Conservation (phyloP, 495 filamentous ascomycete species). For the Articulospora tetracladia region DNA sequence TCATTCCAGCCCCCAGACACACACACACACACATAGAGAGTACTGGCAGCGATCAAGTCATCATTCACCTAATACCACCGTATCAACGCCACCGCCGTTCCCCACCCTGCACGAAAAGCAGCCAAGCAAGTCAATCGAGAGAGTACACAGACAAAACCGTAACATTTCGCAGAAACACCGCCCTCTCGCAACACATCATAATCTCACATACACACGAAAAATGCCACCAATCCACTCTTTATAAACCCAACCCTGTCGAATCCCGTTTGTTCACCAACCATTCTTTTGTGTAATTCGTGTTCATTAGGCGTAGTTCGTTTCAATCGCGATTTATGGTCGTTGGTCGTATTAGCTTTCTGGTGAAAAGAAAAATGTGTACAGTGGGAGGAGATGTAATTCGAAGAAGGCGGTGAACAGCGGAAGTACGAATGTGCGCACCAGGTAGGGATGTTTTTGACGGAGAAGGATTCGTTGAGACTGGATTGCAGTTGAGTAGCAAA, state of each 20-base stretch:
- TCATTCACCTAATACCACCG: not conserved
- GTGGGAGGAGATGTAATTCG: conserved; percentile 7
- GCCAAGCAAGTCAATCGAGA: conserved; percentile 15
- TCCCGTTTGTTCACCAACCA: not conserved
- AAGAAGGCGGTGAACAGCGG: not conserved
- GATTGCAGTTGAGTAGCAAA: conserved; percentile 9
- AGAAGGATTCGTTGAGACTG: conserved; percentile 14
- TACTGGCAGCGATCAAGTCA: conserved; percentile 2
- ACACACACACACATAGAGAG: conserved; percentile 2
- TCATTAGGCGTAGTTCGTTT: conserved; percentile 9
- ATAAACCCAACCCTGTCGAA: conserved; percentile 3
- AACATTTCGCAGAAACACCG: conserved; percentile 18
- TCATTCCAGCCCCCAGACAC: not conserved
- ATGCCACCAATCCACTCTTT: not conserved
- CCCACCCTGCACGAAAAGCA: not conserved
- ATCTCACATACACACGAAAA: conserved; percentile 22
- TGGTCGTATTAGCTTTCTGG: conserved; percentile 18
- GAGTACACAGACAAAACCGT: conserved; percentile 25
- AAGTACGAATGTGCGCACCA: conserved; percentile 10
- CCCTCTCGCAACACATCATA: conserved; percentile 15
- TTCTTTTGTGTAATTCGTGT: conserved; percentile 16
- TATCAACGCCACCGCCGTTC: not conserved
- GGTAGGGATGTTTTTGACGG: conserved; percentile 22
- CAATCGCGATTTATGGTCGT: conserved; percentile 14
- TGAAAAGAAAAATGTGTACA: conserved; percentile 18